Evolutionary conservation across 176 grass and related monocot species (phyloP).

Genomic region (Ananas comosus): DNA sequence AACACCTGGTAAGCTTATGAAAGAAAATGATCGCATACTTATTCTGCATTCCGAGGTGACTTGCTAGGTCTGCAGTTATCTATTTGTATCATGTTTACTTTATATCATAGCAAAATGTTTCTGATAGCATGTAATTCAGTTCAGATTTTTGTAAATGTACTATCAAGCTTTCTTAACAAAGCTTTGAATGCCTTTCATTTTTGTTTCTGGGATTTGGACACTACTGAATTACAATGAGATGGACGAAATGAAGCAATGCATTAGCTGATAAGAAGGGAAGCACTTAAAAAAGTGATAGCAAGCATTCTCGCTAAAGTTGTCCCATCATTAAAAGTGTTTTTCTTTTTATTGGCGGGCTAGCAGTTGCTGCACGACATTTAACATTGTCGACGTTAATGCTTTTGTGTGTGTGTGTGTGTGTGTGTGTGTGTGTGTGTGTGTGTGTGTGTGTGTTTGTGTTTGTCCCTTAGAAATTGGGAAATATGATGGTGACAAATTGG

Average conservation of each 20-base stretch:
- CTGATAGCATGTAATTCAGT: neutral
- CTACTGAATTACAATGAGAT: neutral
- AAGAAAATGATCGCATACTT: neutral
- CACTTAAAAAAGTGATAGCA: neutral
- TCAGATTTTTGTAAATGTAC: neutral
- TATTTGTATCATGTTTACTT: conserved; percentile 1
- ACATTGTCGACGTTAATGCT: too few relatives aligned
- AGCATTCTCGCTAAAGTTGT: too few relatives aligned
- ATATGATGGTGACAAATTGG: too few relatives aligned
- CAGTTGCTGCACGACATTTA: too few relatives aligned
- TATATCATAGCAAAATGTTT: neutral
- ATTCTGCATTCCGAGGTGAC: neutral
- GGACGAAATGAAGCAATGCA: neutral
- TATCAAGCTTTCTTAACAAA: neutral
- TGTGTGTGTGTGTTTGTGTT: too few relatives aligned
- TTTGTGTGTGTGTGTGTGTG: too few relatives aligned
- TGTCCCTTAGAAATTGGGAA: too few relatives aligned
- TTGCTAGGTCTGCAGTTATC: neutral
- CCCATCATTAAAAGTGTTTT: too few relatives aligned
- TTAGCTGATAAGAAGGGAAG: neutral
- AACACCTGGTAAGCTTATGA: neutral
- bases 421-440: too few relatives aligned
- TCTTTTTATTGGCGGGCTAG: too few relatives aligned
- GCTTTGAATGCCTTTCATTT: neutral
- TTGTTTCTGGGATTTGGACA: neutral